These are phyloP conservation scores for Diaporthe helianthi DNA, from an alignment of 2,329 filamentous ascomycete species.

Conservation along the genomic window DNA sequence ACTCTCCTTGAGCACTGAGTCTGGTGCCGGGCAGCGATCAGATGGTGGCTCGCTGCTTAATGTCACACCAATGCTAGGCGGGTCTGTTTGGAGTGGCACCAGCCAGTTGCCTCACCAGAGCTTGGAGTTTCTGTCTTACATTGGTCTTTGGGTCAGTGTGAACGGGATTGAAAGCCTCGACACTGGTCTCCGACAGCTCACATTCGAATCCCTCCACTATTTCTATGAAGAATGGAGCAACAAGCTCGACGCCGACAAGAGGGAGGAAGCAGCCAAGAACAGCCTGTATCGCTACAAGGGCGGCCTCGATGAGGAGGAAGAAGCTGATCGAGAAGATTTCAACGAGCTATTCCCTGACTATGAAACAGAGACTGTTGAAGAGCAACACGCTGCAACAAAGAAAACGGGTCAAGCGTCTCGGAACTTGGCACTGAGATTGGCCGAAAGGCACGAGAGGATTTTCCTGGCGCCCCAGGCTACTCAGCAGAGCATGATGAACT, in stretches of 20 bases:
- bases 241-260: conserved; percentile 77
- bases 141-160: conserved; percentile 53
- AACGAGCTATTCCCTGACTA: conserved; percentile 83
- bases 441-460: conserved; percentile 64
- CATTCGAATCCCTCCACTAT: conserved; percentile 72
- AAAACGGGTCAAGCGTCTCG: conserved; percentile 53
- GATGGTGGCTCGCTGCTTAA: conserved; percentile 45
- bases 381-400: conserved; percentile 40
- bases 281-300: conserved; percentile 87
- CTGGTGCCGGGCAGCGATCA: conserved; percentile 24
- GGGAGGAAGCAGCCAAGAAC: conserved; percentile 73
- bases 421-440: conserved; percentile 65
- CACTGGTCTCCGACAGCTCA: conserved; percentile 53
- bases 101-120: conserved; percentile 42
- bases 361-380: conserved; percentile 59
- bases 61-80: conserved; percentile 65
- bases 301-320: conserved; percentile 77
- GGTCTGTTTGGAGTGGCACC: conserved; percentile 44
- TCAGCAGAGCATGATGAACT: conserved; percentile 50
- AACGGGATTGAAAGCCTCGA: conserved; percentile 54
- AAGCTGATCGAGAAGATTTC: conserved; percentile 76
- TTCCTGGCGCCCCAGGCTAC: conserved; percentile 54
- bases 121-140: conserved; percentile 59
- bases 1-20: conserved; percentile 60
- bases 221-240: conserved; percentile 84